Conservation (phyloP, 768 basidiomycete genomes). For the Imleria badia region DNA sequence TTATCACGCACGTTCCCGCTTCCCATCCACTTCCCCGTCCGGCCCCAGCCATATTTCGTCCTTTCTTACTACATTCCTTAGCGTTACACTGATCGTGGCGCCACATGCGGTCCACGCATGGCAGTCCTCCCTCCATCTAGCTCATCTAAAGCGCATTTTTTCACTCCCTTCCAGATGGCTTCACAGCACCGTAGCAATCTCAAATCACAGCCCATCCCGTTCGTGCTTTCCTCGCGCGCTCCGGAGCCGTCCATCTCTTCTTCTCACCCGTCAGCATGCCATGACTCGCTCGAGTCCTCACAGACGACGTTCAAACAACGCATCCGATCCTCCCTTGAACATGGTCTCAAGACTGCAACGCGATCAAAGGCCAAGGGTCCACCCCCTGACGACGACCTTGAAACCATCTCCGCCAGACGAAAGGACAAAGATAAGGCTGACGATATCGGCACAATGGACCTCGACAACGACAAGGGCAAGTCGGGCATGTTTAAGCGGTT, state of each 20-base stretch:
- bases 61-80: slow-evolving; percentile 16
- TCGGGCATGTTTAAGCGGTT: slow-evolving; percentile 46
- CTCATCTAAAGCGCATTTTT: slow-evolving; percentile 37
- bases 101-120: slow-evolving; percentile 42
- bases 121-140: slow-evolving; percentile 42
- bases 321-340: slow-evolving; percentile 64
- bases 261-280: slow-evolving; percentile 25
- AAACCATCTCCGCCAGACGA: slow-evolving; percentile 43
- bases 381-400: slow-evolving; percentile 40
- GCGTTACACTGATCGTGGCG: slow-evolving; percentile 20
- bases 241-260: slow-evolving; percentile 37
- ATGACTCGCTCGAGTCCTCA: slow-evolving; percentile 38
- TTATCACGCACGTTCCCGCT: slow-evolving; percentile 23
- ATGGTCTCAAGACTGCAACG: slow-evolving; percentile 63
- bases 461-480: slow-evolving; percentile 42
- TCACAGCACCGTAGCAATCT: slow-evolving; percentile 40
- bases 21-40: slow-evolving; percentile 6
- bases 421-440: slow-evolving; percentile 42
- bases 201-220: slow-evolving; percentile 32
- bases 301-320: slow-evolving; percentile 57
- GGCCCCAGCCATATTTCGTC: slow-evolving; percentile 7
- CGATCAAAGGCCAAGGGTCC: slow-evolving; percentile 49
- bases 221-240: slow-evolving; percentile 44
- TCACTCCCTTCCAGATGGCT: slow-evolving; percentile 48
- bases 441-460: slow-evolving; percentile 24